These are phyloP conservation scores for Tetrapisispora iriomotensis DNA, from an alignment of 805 yeast genomes.

Conservation along the genomic window DNA sequence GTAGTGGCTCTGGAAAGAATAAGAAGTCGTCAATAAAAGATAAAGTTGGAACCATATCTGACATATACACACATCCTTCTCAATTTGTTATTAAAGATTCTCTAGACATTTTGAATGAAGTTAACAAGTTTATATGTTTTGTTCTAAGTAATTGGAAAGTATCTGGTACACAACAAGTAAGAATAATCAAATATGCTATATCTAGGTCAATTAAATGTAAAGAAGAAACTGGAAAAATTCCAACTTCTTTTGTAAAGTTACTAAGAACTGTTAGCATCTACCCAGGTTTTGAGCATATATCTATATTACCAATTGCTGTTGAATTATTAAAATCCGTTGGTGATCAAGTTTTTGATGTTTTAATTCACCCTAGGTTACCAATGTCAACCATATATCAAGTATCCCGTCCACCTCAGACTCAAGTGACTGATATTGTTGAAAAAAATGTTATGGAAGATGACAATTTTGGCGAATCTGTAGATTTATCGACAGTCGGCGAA, in stretches of 20 bases:
- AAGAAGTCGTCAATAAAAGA: conserved; percentile 37
- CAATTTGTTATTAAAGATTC: conserved; percentile 41
- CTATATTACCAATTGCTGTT: conserved; percentile 63
- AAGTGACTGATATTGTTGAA: conserved; percentile 7
- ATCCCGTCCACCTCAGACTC: conserved; percentile 2
- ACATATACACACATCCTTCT: conserved; percentile 55
- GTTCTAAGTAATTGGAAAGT: conserved; percentile 41
- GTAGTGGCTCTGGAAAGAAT: conserved; percentile 5
- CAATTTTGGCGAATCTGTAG: neutral
- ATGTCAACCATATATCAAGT: conserved; percentile 26
- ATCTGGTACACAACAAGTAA: conserved; percentile 54
- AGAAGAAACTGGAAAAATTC: conserved; percentile 22
- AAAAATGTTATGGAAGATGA: conserved; percentile 5
- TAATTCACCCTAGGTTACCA: conserved; percentile 73
- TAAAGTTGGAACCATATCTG: conserved; percentile 47
- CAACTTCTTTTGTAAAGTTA: conserved; percentile 27
- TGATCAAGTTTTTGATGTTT: conserved; percentile 45
- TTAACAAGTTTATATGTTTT: conserved; percentile 37
- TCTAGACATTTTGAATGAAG: conserved; percentile 22
- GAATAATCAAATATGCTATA: conserved; percentile 40
- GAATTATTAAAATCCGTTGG: conserved; percentile 36
- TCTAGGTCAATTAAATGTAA: conserved; percentile 29
- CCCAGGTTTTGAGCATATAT: conserved; percentile 56
- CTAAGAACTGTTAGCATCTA: conserved; percentile 50
- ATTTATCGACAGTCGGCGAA: neutral